A percentile compares a stretch with the other conserved stretches of the same genome.
These are phyloP conservation scores for Didymella lethalis DNA, from an alignment of 2,329 filamentous ascomycete genomes.

Conservation along the genomic window DNA sequence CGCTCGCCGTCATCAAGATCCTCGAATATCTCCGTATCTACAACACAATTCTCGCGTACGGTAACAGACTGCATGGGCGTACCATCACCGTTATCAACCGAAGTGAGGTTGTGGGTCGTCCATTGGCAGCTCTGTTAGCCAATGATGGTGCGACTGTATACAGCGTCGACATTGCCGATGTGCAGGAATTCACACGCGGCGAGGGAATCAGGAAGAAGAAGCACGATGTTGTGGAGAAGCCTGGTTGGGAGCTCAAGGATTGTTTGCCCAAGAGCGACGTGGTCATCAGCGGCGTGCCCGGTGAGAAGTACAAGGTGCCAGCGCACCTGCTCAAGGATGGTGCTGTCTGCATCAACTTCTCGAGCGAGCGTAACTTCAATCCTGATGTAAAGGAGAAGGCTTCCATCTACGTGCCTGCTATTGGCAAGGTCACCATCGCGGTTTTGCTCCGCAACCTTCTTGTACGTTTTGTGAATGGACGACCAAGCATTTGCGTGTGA, in stretches of 20 bases:
- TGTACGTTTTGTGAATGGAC: slow-evolving; percentile 60
- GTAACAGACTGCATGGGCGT: slow-evolving; percentile 90
- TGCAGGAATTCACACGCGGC: slow-evolving; percentile 91
- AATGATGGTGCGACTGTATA: slow-evolving; percentile 97
- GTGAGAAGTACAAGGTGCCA: slow-evolving; percentile 88
- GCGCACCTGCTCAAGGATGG: slow-evolving; percentile 84
- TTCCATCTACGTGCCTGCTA: slow-evolving; percentile 94
- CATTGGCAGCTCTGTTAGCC: slow-evolving; percentile 88
- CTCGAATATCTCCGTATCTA: slow-evolving; percentile 95
- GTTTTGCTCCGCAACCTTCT: slow-evolving; percentile 88
- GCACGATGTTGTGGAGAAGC: slow-evolving; percentile 86
- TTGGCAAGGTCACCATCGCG: slow-evolving; percentile 97
- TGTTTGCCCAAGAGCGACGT: slow-evolving; percentile 90
- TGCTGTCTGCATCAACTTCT: slow-evolving; percentile 98
- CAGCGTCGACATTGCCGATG: slow-evolving; percentile 89
- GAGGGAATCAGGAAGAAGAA: slow-evolving; percentile 83
- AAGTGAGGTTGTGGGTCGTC: slow-evolving; percentile 92
- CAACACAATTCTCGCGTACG: slow-evolving; percentile 91
- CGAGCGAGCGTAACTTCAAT: slow-evolving; percentile 92
- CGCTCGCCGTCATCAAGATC: slow-evolving; percentile 95
- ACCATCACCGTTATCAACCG: slow-evolving; percentile 97
- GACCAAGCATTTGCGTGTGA: not conserved
- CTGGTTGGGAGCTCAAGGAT: slow-evolving; percentile 79
- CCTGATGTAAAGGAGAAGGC: slow-evolving; percentile 93
- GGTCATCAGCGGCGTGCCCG: slow-evolving; percentile 90